Evolutionary conservation across 2,329 filamentous ascomycete genomes (phyloP), one percentile per base, ranked within the genome.

Genomic region (Fusarium penzigii): DNA sequence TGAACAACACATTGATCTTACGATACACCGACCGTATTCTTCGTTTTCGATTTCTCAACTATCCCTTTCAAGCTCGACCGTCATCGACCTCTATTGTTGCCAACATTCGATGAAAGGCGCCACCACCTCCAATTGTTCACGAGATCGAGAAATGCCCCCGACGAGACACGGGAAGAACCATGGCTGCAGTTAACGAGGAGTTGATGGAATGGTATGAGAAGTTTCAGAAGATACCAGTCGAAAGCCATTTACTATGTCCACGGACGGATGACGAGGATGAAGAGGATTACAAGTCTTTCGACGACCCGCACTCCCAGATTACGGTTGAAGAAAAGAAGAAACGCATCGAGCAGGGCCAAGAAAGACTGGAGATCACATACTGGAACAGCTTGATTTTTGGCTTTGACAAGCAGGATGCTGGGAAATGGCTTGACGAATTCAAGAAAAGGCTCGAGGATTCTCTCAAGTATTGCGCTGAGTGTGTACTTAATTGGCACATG

Each of bases 401-500:
- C 16, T 84, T 89, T 55, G 81, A 80, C 49, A 78, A 81, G 44
- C 81, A 84, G 44, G 78, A 82, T 46, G 81, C 82, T 3, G 81
- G 82, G 29, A 75, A 79, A 53, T 81, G 87, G 71, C 76, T 86
- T 40, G 74, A 78, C 13, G 80, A 83, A 57, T 88, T 90, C 63
- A 79, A 76, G 47, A 64, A 71, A 6, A 78, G 80, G 17, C 75
- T 88, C 17, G 82, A 87, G 56, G 68, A 74, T 11, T 80, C 81
- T 39, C 75, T 92, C 20, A 81, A 77, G 51, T 77, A 73, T 51
- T 92, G 89, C 70, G 83, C 90, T 48, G 78, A 82, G 46, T 92
- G 89, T 66, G 86, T 89, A 46, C 79, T 85, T 55, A 86, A 86
- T 61, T 92, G 89, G 81, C 89, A 92, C 69, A 84, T 84, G 65